Evolutionary conservation across 2,329 filamentous ascomycete genomes (phyloP), one percentile per base, ranked within the genome.

Genomic region (Nothophoma quercina): DNA sequence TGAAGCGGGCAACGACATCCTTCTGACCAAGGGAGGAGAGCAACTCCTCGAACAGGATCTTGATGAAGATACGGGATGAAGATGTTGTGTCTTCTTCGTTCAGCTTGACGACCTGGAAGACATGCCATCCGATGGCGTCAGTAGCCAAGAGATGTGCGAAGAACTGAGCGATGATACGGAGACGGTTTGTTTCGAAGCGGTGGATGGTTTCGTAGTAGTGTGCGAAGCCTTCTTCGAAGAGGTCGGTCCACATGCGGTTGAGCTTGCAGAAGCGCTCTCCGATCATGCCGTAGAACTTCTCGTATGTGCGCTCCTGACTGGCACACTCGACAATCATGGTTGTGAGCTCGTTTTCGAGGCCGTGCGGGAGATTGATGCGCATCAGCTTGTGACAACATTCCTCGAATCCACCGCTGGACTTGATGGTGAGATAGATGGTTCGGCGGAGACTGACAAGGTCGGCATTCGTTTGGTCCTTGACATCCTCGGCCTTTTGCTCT

Each of bases 161-260:
- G 72, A 99, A 91, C 56, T 93, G 87, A 15, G 93, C 95, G 68
- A 98, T 93, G 71, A 98, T 99, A 58, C 95, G 89, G 29, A 99
- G 83, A 55, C 91, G 87, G 75, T 97, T 98, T 32, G 93, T 98
- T 73, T 98, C 95, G 73, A 96, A 96, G 13, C 95, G 89, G 75
- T 99, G 95, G 56, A 98, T 98, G 0, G 93, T 98, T 57, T 96
- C 91, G 80, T 97, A 99, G 77, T 98, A 97, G 66, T 93, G 93
- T 56, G 84, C 84, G 73, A 99, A 99, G 18, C 88, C 85, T 61
- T 91, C 85, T 74, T 98, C 92, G 61, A 98, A 98, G 5, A 98
- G 83, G 59, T 96, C 91, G 22, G 87, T 89, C 95, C 95, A 99
- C 42, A 97, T 83, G 18, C 95, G 86, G 75, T 98, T 98, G 68